phyloP scores from a whole-genome alignment of 306 rosid genomes.

The Herpetospermum pedunculosum region DNA sequence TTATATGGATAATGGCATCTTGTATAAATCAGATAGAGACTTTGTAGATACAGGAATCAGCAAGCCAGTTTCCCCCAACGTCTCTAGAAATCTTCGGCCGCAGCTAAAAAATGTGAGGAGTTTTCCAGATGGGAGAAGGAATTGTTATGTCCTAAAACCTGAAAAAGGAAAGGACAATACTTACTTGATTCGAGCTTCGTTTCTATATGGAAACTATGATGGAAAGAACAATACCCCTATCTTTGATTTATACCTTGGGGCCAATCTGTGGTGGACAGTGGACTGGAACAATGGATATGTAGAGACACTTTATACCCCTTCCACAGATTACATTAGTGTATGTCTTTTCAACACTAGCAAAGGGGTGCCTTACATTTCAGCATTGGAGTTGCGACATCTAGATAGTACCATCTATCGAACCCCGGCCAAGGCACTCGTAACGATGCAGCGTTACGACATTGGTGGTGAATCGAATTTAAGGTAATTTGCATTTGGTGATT shows the following conservation, averaged over 20 bases:
- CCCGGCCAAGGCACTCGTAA: neutral
- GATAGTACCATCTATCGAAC: conserved; percentile 4
- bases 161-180: conserved; percentile 16
- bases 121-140: conserved; percentile 29
- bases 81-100: neutral
- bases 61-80: neutral
- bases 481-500: neutral
- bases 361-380: conserved; percentile 36
- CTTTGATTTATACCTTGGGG: conserved; percentile 34
- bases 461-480: conserved; percentile 7
- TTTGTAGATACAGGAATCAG: conserved; percentile 19
- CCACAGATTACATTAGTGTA: conserved; percentile 13
- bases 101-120: conserved; percentile 24
- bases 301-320: conserved; percentile 25
- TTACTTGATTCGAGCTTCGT: conserved; percentile 33
- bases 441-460: conserved; percentile 8
- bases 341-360: conserved; percentile 30
- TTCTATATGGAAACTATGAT: conserved; percentile 34
- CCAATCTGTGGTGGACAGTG: conserved; percentile 20
- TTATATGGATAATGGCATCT: neutral
- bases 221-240: conserved; percentile 2
- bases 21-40: conserved; percentile 14
- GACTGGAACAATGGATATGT: neutral
- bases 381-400: conserved; percentile 28
- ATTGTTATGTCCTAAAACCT: conserved; percentile 36